Evolutionary conservation across 176 grass and related monocot genomes (phyloP), one percentile per base, ranked within the genome.

Genomic region (Triticum timopheevii): DNA sequence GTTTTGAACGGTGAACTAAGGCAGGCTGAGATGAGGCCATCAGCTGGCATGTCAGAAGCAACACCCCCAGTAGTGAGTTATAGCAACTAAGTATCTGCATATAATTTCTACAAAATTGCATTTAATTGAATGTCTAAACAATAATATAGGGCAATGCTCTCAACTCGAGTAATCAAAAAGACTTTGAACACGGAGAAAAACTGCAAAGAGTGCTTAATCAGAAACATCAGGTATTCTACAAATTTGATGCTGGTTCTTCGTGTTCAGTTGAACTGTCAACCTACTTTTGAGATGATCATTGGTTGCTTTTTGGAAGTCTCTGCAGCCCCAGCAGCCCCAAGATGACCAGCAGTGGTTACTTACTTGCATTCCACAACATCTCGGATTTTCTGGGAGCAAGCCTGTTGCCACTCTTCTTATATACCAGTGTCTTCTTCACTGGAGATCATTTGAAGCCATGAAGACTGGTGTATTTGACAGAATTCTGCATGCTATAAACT

Each of bases 401-500:
- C 93, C 93, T 80, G 88, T 92, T 81, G 88, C 88, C 69, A 88
- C 93, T 69, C 86, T 92, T 84, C 85, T 95, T 85, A 95, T 95
- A 86, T 92, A 95, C 54, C 90, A 90, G 85, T 90, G 82, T 85
- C 82, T 95, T 73, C 39, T 92, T 73, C 78, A 83, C 62, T 95
- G 93, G 93, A 95, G 87, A 92, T 95, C 93, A 70, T 95, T 95
- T 92, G 93, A 95, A 95, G 85, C 87, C 75, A 91, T 92, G 87
- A 95, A 91, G 73, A 95, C 90, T 0, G 24, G 73, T 75, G 62
- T 92, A 83, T 92, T 95, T 59, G 90, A 95, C 61, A 89, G 25
- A 78, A 88, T 95, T 83, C 72, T 95, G 64, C 88, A 92, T 76
- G 73, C 90, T 73, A 90, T 95, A 90, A 95, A 86, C 85, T 88